Evolutionary conservation across 495 filamentous ascomycete species (phyloP).

Genomic region (Aspergillus sclerotioniger): DNA sequence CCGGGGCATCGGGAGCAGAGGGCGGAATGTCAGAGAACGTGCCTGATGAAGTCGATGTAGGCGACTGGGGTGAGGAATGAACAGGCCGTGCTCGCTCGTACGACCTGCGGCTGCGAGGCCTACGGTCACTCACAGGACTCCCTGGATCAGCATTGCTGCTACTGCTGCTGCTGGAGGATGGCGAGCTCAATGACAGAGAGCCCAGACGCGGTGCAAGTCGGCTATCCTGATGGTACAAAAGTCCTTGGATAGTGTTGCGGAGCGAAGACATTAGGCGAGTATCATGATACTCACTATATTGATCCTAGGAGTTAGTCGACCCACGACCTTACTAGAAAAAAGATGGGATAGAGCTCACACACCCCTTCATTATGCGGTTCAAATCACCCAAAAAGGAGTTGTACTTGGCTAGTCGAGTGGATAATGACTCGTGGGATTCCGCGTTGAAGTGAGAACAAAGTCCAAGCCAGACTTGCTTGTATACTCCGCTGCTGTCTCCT

Average conservation of each 20-base stretch:
- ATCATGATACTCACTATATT: slow-evolving; percentile 30
- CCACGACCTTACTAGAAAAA: neutral
- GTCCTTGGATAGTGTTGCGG: slow-evolving; percentile 32
- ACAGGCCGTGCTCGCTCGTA: slow-evolving; percentile 39
- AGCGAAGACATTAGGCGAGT: slow-evolving; percentile 30
- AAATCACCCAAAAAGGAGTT: slow-evolving; percentile 50
- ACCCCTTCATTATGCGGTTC: slow-evolving; percentile 47
- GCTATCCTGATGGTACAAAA: slow-evolving; percentile 40
- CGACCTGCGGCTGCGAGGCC: slow-evolving; percentile 34
- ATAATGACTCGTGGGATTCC: slow-evolving; percentile 49
- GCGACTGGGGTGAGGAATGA: slow-evolving; percentile 30
- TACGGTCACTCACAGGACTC: slow-evolving; percentile 32
- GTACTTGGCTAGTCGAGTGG: slow-evolving; percentile 54
- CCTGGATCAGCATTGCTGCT: slow-evolving; percentile 29
- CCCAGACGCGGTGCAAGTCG: slow-evolving; percentile 36
- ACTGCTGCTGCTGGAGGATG: slow-evolving; percentile 29
- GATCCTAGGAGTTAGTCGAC: slow-evolving; percentile 2
- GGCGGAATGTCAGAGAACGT: slow-evolving; percentile 38
- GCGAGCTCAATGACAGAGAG: slow-evolving; percentile 34
- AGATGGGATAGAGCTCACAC: slow-evolving; percentile 16
- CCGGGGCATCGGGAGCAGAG: slow-evolving; percentile 39
- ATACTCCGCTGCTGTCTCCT: slow-evolving; percentile 35
- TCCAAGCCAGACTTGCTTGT: slow-evolving; percentile 53
- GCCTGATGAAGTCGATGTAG: slow-evolving; percentile 32
- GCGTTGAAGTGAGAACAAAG: slow-evolving; percentile 48